phyloP scores from a whole-genome alignment of 192 early-diverging fungal species.

The Backusella tuberculispora region DNA sequence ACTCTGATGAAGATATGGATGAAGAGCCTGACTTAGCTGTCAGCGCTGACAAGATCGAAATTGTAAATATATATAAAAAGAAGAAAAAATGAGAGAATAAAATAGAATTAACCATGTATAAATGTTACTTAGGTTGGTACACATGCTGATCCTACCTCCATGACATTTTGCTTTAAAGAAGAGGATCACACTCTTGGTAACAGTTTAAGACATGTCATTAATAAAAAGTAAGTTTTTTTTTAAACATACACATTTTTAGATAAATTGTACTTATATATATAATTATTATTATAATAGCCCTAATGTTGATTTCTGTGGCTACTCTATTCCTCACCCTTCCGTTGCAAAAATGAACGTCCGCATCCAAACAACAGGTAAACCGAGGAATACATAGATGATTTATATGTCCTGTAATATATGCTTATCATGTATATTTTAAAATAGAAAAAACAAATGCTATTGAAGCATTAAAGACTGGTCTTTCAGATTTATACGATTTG shows the following conservation, averaged over 20 bases:
- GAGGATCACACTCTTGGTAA: slow-evolving; percentile 99
- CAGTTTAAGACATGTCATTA: slow-evolving; percentile 87
- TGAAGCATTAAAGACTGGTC: slow-evolving; percentile 84
- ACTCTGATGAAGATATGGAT: slow-evolving; percentile 39
- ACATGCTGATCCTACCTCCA: slow-evolving; percentile 70
- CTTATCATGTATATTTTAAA: not conserved
- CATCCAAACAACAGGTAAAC: slow-evolving; percentile 85
- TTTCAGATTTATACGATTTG: slow-evolving; percentile 80
- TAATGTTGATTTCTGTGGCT: slow-evolving; percentile 90
- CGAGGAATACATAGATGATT: not conserved
- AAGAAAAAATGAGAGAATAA: not conserved
- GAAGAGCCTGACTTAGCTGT: slow-evolving; percentile 41
- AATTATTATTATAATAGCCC: slow-evolving; percentile 55
- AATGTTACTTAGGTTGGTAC: slow-evolving; percentile 45
- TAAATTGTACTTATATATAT: not conserved
- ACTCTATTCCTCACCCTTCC: slow-evolving; percentile 97
- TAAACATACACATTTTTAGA: not conserved
- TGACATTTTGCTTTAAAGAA: slow-evolving; percentile 88
- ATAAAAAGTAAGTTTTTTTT: slow-evolving; percentile 81
- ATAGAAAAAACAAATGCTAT: slow-evolving; percentile 77
- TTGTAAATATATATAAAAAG: slow-evolving; percentile 43
- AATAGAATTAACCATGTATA: not conserved
- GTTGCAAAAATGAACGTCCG: slow-evolving; percentile 90
- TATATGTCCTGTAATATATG: not conserved
- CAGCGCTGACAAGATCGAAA: slow-evolving; percentile 47